Evolutionary conservation across 805 yeast genomes (phyloP), one percentile per base, ranked within the genome.

Genomic region (Saturnispora mendoncae): DNA sequence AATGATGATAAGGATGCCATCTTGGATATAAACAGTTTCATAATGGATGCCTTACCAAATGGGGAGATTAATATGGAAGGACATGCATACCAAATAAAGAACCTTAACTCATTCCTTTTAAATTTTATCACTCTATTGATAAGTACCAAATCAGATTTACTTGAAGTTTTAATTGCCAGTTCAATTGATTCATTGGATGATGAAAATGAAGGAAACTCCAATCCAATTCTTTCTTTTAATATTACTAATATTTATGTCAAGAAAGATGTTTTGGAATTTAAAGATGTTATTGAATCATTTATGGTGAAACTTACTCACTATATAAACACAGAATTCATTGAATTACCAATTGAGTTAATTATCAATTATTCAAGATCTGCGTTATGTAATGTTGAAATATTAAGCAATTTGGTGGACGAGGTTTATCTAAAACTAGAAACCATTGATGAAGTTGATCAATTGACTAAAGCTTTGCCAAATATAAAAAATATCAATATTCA

Each of bases 251-350:
- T 47, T 6, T 52, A 57, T 15, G 49, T 68, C 4, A 48, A 45
- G 26, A 42, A 48, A 12, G 52, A 60, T 29, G 12, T 51, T 4
- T 26, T 40, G 0, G 43, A 47, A 7, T 60, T 47, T 39, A 20
- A 43, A 3, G 45, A 55, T 0, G 53, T 55, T n/a, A 52, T 76
- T 1, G 48, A 53, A 0, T 51, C 53, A 3, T 59, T 69, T 33
- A 46, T 71, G 14, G 49, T 50, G 15, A 59, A 58, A 13, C 14
- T 72, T 6, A 65, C 70, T 4, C 49, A 53, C 2, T 54, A 55
- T 46, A 44, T 69, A 5, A 56, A 64, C 0, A 50, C 57, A 5
- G 35, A 44, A 0, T 55, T 57, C 14, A 50, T 60, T 36, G 65
- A 60, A 4, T 35, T 40, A 8, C 65, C 68, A 2, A 47, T 69